Percentiles rank a stretch among this genome's conserved stretches.
Evolutionary conservation across 2,329 filamentous ascomycete species (phyloP).

Genomic region (Aureobasidium sp.): DNA sequence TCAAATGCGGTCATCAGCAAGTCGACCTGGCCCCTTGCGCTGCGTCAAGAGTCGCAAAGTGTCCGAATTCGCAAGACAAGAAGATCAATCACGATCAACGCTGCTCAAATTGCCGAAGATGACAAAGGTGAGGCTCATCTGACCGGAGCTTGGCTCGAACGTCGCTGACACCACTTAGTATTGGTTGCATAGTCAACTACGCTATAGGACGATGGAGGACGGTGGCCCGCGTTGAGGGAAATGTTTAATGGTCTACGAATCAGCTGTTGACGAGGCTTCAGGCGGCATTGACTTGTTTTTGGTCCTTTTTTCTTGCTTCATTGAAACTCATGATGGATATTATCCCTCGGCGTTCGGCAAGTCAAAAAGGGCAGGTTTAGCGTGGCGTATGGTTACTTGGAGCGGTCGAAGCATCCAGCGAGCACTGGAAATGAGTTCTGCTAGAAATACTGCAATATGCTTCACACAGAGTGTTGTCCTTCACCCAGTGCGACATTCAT

Average conservation of each 20-base stretch:
- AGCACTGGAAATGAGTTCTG: neutral
- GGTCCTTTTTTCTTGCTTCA: neutral
- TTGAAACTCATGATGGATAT: conserved; percentile 1
- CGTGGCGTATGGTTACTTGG: conserved; percentile 9
- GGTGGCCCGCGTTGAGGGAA: neutral
- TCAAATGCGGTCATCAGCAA: conserved; percentile 38
- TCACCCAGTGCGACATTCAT: neutral
- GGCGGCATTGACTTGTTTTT: neutral
- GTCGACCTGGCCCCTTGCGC: conserved; percentile 38
- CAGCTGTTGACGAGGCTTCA: neutral
- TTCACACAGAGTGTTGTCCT: neutral
- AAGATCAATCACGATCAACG: conserved; percentile 40
- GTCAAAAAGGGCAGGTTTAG: conserved; percentile 10
- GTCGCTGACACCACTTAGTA: neutral
- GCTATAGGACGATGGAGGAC: neutral
- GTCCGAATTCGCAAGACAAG: conserved; percentile 34
- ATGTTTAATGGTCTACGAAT: conserved; percentile 12
- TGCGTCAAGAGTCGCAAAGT: conserved; percentile 34
- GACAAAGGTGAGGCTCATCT: conserved; percentile 20
- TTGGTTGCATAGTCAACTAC: neutral
- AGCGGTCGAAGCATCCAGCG: neutral
- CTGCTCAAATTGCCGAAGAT: conserved; percentile 38
- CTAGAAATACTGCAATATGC: neutral
- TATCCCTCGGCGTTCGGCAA: conserved; percentile 7
- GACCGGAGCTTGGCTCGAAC: neutral